Percentiles rank a stretch among this genome's conserved stretches.
phyloP scores from a whole-genome alignment of 345 rosid species.

The Populus tremula region DNA sequence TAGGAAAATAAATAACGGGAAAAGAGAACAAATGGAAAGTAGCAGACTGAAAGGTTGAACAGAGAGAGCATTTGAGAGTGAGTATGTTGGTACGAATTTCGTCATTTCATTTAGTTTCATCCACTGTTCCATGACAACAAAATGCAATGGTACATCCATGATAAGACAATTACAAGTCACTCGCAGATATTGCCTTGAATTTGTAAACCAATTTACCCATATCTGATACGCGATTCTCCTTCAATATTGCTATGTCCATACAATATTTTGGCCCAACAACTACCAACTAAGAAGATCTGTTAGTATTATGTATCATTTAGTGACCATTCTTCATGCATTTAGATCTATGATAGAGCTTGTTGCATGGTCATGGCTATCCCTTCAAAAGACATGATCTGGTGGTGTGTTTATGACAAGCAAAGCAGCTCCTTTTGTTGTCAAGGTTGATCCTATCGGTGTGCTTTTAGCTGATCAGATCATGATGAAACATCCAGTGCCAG shows the following conservation, averaged over 20 bases:
- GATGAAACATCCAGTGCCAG: conserved; percentile 30
- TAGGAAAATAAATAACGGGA: neutral
- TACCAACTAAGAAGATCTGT: neutral
- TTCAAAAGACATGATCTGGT: conserved; percentile 21
- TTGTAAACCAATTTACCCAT: neutral
- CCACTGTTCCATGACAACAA: neutral
- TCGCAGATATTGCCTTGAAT: neutral
- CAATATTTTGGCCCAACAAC: neutral
- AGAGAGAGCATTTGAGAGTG: neutral
- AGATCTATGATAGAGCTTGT: neutral
- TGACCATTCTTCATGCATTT: neutral
- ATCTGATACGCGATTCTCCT: neutral
- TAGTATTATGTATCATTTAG: neutral
- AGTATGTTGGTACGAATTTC: neutral
- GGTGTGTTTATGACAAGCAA: conserved; percentile 21
- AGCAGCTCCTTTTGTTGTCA: conserved; percentile 9
- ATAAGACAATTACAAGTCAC: neutral
- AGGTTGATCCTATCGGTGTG: conserved; percentile 27
- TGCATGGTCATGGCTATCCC: conserved; percentile 5
- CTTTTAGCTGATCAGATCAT: conserved; percentile 32
- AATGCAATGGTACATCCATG: neutral
- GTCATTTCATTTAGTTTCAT: neutral
- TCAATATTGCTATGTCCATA: neutral
- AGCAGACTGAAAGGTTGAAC: neutral
- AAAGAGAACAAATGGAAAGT: neutral